These are phyloP conservation scores for Tetrapisispora pingtungensis DNA, from an alignment of 805 yeast species.

Conservation along the genomic window DNA sequence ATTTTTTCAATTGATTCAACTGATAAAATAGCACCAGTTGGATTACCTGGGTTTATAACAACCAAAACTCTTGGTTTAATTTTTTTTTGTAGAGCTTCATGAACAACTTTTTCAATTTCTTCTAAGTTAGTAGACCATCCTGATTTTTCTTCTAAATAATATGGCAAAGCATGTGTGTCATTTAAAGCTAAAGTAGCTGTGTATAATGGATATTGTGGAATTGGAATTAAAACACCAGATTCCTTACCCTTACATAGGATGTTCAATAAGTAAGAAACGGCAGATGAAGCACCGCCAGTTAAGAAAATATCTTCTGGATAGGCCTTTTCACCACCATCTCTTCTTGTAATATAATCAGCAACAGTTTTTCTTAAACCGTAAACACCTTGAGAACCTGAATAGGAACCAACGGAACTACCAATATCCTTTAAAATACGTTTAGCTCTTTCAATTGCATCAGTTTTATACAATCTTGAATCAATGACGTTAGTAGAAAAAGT, in stretches of 20 bases:
- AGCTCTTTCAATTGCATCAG: slow-evolving; percentile 72
- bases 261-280: slow-evolving; percentile 70
- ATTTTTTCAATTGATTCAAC: slow-evolving; percentile 59
- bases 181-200: slow-evolving; percentile 88
- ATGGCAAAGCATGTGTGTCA: slow-evolving; percentile 75
- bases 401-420: slow-evolving; percentile 83
- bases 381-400: slow-evolving; percentile 89
- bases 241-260: slow-evolving; percentile 56
- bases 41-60: slow-evolving; percentile 96
- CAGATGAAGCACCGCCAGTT: slow-evolving; percentile 92
- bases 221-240: slow-evolving; percentile 83
- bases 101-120: slow-evolving; percentile 48
- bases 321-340: slow-evolving; percentile 71
- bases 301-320: slow-evolving; percentile 66
- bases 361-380: slow-evolving; percentile 60
- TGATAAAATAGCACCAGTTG: slow-evolving; percentile 81
- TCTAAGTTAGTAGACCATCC: slow-evolving; percentile 77
- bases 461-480: slow-evolving; percentile 33
- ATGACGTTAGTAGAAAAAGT: slow-evolving; percentile 4
- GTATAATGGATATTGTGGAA: slow-evolving; percentile 95
- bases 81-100: slow-evolving; percentile 40
- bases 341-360: slow-evolving; percentile 63
- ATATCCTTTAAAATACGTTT: slow-evolving; percentile 44
- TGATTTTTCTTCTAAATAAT: slow-evolving; percentile 68
- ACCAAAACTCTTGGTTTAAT: slow-evolving; percentile 69